These are phyloP conservation scores for Gynandropsis gynandra DNA, from an alignment of 345 rosid species.

Conservation along the genomic window DNA sequence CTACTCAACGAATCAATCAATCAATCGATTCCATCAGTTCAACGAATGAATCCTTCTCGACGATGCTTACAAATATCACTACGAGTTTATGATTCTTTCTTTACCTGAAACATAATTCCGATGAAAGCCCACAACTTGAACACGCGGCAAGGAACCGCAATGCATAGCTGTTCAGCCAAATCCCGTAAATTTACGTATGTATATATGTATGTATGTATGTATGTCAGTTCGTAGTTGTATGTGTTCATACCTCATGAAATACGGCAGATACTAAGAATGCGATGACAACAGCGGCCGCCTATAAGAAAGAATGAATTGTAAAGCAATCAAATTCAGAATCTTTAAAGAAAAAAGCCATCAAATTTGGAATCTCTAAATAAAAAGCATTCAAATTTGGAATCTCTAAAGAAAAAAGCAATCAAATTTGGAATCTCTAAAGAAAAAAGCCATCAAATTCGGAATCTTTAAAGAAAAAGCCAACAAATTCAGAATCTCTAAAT, in stretches of 20 bases:
- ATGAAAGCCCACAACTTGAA: constrained; percentile 92
- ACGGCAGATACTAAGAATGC: constrained; percentile 81
- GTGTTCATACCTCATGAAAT: constrained; percentile 81
- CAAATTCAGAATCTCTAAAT: no score
- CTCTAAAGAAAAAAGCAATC: constrained; percentile 32
- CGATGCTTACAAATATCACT: not conserved
- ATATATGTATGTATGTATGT: constrained; percentile 5
- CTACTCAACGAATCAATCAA: constrained; percentile 41
- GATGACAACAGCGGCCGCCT: constrained; percentile 68
- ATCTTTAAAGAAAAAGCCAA: constrained; percentile 49
- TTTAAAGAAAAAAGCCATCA: constrained; percentile 28
- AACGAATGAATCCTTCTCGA: no score
- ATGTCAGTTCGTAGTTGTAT: not conserved
- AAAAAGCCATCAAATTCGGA: constrained; percentile 36
- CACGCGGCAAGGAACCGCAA: constrained; percentile 92
- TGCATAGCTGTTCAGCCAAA: constrained; percentile 90
- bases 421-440: constrained; percentile 55
- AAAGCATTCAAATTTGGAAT: constrained; percentile 36
- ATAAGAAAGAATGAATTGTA: constrained; percentile 12
- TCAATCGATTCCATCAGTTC: no score
- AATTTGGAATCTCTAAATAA: constrained; percentile 56
- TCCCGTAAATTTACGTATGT: no score
- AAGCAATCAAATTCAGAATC: constrained; percentile 40
- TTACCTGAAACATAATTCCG: constrained; percentile 97
- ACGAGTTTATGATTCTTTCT: not conserved